phyloP scores from a whole-genome alignment of 1,139 yeast genomes.

The Oligophagozyma castellii region DNA sequence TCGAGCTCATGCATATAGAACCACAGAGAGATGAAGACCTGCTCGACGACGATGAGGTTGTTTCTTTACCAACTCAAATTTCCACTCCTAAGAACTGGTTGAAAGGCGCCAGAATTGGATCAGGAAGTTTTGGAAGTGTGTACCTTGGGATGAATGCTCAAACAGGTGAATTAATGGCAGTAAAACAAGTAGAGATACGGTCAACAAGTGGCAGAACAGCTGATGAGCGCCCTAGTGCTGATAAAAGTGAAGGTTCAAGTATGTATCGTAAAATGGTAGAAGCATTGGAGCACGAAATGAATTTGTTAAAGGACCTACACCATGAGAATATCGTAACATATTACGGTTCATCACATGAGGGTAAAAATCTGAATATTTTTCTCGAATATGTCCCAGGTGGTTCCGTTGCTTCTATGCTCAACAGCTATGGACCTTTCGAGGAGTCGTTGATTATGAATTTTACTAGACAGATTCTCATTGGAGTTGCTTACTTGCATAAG shows the following conservation, averaged over 20 bases:
- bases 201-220: conserved; percentile 11
- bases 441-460: conserved; percentile 78
- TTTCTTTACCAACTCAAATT: conserved; percentile 24
- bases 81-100: conserved; percentile 64
- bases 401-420: conserved; percentile 74
- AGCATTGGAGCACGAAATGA: conserved; percentile 78
- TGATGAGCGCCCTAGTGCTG: conserved; percentile 10
- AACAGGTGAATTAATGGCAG: conserved; percentile 95
- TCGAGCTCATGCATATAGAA: conserved; percentile 3
- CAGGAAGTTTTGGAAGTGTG: conserved; percentile 91
- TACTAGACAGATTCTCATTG: conserved; percentile 71
- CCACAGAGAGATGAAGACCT: conserved; percentile 13
- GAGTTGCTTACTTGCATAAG: conserved; percentile 67
- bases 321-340: conserved; percentile 91
- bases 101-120: conserved; percentile 84
- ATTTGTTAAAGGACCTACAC: conserved; percentile 58
- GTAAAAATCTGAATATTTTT: conserved; percentile 61
- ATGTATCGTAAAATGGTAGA: conserved; percentile 55
- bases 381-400: conserved; percentile 97
- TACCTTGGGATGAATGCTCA: conserved; percentile 83
- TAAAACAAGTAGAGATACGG: conserved; percentile 76
- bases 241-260: conserved; percentile 6
- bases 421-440: conserved; percentile 82
- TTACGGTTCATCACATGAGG: conserved; percentile 71
- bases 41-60: conserved; percentile 16